Percentiles rank a stretch among this genome's conserved stretches.
These are phyloP conservation scores for Aureobasidium sp. DNA, from an alignment of 2,329 filamentous ascomycete species.

Conservation along the genomic window DNA sequence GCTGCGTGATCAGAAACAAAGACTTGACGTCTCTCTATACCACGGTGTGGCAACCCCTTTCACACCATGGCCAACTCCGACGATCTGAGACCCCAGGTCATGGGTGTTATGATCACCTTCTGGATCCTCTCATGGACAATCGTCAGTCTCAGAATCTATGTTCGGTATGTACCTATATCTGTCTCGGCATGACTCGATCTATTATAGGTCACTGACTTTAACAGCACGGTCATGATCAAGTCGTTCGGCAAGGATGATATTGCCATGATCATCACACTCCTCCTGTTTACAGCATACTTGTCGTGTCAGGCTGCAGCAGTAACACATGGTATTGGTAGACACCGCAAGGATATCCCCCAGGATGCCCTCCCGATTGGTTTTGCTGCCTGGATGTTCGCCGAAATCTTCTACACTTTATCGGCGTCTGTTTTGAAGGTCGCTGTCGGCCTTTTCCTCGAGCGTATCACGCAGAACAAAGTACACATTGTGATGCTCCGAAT, in stretches of 20 bases:
- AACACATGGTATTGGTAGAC: conserved; percentile 28
- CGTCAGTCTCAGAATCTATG: conserved; percentile 16
- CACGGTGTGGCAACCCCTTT: neutral
- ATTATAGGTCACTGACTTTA: neutral
- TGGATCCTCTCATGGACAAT: conserved; percentile 5
- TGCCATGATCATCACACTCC: conserved; percentile 28
- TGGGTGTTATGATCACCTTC: conserved; percentile 6
- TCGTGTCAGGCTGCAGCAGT: conserved; percentile 28
- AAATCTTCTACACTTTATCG: conserved; percentile 43
- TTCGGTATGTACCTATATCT: conserved; percentile 14
- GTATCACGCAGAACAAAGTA: conserved; percentile 37
- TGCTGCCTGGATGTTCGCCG: conserved; percentile 43
- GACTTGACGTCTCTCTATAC: neutral
- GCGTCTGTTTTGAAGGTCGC: conserved; percentile 42
- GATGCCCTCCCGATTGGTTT: conserved; percentile 3
- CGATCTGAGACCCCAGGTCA: conserved; percentile 4
- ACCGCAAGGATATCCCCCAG: conserved; percentile 25
- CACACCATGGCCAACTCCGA: conserved; percentile 2
- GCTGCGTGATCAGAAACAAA: neutral
- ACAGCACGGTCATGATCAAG: conserved; percentile 25
- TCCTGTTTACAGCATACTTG: conserved; percentile 30
- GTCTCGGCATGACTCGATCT: neutral
- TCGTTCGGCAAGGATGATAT: conserved; percentile 30
- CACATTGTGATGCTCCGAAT: conserved; percentile 38
- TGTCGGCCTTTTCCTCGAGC: conserved; percentile 44